A percentile compares a stretch with the other conserved stretches of the same genome.
phyloP scores from a whole-genome alignment of 2,329 filamentous ascomycete genomes.

The Acrodontium crateriforme region DNA sequence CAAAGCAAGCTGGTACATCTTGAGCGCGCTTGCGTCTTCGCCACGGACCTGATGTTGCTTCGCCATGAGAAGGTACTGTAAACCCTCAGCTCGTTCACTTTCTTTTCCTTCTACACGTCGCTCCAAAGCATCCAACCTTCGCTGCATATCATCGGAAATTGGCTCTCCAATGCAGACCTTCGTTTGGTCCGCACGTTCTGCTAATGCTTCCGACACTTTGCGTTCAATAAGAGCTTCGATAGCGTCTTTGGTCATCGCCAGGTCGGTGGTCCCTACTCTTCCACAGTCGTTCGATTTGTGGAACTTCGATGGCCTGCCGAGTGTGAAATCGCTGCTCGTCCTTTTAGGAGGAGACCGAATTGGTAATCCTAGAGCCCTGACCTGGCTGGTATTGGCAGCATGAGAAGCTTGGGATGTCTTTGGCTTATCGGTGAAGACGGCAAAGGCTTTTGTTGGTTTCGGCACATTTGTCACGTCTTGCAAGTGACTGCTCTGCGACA shows the following conservation, averaged over 20 bases:
- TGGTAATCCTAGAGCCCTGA: conserved; percentile 6
- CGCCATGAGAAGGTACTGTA: conserved; percentile 78
- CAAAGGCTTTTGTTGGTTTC: conserved; percentile 72
- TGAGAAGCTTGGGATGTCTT: conserved; percentile 27
- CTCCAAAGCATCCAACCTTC: conserved; percentile 70
- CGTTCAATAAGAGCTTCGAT: conserved; percentile 89
- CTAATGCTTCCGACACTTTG: conserved; percentile 79
- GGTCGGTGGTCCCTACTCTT: conserved; percentile 19
- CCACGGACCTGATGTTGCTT: conserved; percentile 78
- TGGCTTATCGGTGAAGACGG: conserved; percentile 66
- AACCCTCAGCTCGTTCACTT: conserved; percentile 69
- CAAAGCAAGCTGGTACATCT: conserved; percentile 73
- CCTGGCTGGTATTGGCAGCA: conserved; percentile 14
- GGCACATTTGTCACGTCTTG: conserved; percentile 36
- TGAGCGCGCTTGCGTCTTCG: conserved; percentile 62
- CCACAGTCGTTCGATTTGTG: conserved; percentile 23
- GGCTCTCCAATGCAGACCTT: conserved; percentile 9
- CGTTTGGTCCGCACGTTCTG: conserved; percentile 45
- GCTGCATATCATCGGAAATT: conserved; percentile 65
- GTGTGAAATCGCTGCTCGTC: conserved; percentile 28
- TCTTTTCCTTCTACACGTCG: conserved; percentile 59
- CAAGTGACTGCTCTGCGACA: conserved; percentile 53
- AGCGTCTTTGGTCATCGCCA: conserved; percentile 41
- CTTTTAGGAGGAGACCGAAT: conserved; percentile 26
- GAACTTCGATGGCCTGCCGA: conserved; percentile 27